These are phyloP conservation scores for Schizochytrium sp. DNA, from an alignment of 108 stramenopile species.

Conservation along the genomic window DNA sequence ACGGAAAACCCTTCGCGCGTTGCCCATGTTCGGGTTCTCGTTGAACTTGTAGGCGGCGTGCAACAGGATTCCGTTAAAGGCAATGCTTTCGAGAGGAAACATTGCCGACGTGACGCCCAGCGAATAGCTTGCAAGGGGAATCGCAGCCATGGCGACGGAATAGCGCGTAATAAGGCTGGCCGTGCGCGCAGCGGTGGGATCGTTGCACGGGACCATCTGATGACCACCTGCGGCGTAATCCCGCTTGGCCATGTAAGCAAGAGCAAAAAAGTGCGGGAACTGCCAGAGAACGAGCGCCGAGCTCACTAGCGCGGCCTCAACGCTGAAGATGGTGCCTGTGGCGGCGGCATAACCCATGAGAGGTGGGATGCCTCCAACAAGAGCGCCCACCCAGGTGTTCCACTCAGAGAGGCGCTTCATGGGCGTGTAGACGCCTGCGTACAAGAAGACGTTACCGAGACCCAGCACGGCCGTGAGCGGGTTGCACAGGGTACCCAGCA, in stretches of 20 bases:
- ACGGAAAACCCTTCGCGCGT: slow-evolving; percentile 86
- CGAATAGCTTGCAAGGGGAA: slow-evolving; percentile 69
- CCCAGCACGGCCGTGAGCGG: slow-evolving; percentile 80
- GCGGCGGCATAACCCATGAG: slow-evolving; percentile 97
- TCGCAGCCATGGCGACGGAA: slow-evolving; percentile 65
- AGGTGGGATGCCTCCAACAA: slow-evolving; percentile 95
- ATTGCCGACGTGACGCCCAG: slow-evolving; percentile 79
- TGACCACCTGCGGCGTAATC: slow-evolving; percentile 64
- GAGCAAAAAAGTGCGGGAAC: slow-evolving; percentile 97
- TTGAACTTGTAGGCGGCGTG: slow-evolving; percentile 66
- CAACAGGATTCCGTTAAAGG: slow-evolving; percentile 52
- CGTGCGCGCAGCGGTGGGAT: slow-evolving; percentile 65
- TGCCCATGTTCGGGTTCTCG: slow-evolving; percentile 72
- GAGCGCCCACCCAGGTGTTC: slow-evolving; percentile 96
- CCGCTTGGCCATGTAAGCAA: slow-evolving; percentile 80
- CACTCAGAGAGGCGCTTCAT: slow-evolving; percentile 77
- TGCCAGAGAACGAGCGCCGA: slow-evolving; percentile 75
- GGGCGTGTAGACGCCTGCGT: slow-evolving; percentile 90
- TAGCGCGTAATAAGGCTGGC: slow-evolving; percentile 69
- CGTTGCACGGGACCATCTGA: slow-evolving; percentile 67
- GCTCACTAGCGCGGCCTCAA: background rate
- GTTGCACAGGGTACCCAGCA: slow-evolving; percentile 74
- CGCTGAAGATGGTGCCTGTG: slow-evolving; percentile 58
- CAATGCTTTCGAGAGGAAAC: slow-evolving; percentile 85
- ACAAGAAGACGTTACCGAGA: slow-evolving; percentile 78